These are phyloP conservation scores for Microdochium nivale DNA, from an alignment of 2,329 filamentous ascomycete species.

Conservation along the genomic window DNA sequence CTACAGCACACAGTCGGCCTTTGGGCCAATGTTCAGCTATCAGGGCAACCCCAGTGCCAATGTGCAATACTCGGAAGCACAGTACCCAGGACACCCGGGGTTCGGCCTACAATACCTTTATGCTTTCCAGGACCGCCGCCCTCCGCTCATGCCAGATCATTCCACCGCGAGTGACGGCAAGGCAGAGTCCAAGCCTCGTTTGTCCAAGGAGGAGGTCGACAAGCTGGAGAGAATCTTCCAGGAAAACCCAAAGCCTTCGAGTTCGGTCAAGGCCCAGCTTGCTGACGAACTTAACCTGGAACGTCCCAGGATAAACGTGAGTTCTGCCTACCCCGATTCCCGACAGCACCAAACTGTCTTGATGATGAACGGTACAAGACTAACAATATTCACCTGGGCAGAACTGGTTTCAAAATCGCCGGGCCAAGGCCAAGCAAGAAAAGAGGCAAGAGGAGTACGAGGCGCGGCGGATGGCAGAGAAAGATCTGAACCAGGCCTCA, in stretches of 20 bases:
- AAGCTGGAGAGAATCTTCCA: slow-evolving; percentile 52
- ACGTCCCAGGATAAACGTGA: slow-evolving; percentile 54
- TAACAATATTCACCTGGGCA: slow-evolving; percentile 24
- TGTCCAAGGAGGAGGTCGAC: slow-evolving; percentile 71
- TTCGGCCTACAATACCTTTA: slow-evolving; percentile 21
- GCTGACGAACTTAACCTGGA: slow-evolving; percentile 56
- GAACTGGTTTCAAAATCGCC: slow-evolving; percentile 64
- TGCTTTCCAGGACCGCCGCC: slow-evolving; percentile 15
- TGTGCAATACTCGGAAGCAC: slow-evolving; percentile 16
- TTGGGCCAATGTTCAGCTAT: slow-evolving; percentile 16
- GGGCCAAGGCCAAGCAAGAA: slow-evolving; percentile 57
- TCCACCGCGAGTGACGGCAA: slow-evolving; percentile 17
- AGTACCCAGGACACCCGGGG: slow-evolving; percentile 14
- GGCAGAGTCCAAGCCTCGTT: slow-evolving; percentile 41
- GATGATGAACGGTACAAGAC: slow-evolving; percentile 4
- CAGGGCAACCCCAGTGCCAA: slow-evolving; percentile 11
- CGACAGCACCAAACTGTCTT: not conserved
- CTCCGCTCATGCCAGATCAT: slow-evolving; percentile 15
- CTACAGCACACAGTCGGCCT: slow-evolving; percentile 15
- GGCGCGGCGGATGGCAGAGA: slow-evolving; percentile 30
- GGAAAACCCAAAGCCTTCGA: slow-evolving; percentile 57
- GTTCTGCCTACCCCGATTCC: slow-evolving; percentile 6
- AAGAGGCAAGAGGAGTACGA: slow-evolving; percentile 45
- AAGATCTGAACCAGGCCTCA: slow-evolving; percentile 14
- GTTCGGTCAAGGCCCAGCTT: slow-evolving; percentile 50